These are phyloP conservation scores for Silene uniflora DNA, from an alignment of 148 eudicot species.

Conservation along the genomic window DNA sequence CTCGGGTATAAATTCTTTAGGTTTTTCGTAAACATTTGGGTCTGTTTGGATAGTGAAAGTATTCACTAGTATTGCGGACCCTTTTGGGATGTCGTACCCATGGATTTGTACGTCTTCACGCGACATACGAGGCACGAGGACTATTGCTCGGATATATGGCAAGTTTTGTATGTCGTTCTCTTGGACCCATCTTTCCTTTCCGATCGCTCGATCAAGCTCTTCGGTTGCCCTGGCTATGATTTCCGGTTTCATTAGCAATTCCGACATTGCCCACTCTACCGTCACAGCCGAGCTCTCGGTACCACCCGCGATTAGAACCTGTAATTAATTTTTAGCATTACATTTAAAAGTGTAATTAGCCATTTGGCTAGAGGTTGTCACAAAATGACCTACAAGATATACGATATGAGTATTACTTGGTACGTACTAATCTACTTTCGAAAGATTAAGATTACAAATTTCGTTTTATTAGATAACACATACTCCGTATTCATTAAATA, in stretches of 20 bases:
- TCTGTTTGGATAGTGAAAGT: constrained; percentile 79
- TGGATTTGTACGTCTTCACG: constrained; percentile 56
- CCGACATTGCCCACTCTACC: constrained; percentile 90
- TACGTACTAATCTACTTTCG: no score
- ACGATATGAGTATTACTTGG: no score
- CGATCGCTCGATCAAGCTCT: constrained; percentile 71
- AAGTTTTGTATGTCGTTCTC: constrained; percentile 69
- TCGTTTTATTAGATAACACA: no score
- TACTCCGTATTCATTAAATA: no score
- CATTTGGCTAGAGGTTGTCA: no score
- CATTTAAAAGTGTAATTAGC: background rate
- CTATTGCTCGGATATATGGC: constrained; percentile 70
- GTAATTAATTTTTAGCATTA: no score
- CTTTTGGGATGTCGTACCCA: constrained; percentile 69
- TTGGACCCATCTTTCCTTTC: constrained; percentile 65
- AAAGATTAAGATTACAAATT: no score
- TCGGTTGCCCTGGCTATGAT: constrained; percentile 49
- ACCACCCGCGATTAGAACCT: constrained; percentile 92
- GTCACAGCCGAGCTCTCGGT: constrained; percentile 90
- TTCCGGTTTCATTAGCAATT: constrained; percentile 57
- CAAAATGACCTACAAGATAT: no score
- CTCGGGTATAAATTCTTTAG: constrained; percentile 66
- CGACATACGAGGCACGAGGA: constrained; percentile 52
- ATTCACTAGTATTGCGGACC: constrained; percentile 53
- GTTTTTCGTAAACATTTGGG: constrained; percentile 55